Base-by-base conservation (phyloP, 1,284 basidiomycete species). In the Pascua guehoae region DNA sequence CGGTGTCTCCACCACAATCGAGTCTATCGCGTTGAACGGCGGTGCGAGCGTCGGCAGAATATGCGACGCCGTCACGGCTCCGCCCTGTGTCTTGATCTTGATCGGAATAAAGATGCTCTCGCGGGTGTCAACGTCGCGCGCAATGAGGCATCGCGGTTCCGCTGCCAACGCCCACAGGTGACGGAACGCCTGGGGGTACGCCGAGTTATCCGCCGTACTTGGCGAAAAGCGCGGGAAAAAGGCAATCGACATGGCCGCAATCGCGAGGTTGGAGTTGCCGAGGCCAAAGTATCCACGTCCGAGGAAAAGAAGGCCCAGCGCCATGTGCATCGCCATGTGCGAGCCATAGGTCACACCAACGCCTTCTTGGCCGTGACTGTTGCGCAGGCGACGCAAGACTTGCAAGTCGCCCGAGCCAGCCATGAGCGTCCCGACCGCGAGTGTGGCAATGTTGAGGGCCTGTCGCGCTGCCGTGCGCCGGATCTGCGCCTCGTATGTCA, bases 141-240 rank as follows among this genome's bases (percentile, higher is more conserved):
- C 90, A 41, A 94, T 84, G 12, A 98, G 81, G 71, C 94, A 94
- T 47, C 96, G 81, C 4, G 96, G 94, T 68, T 98, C 94, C 14
- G 90, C 87, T 1, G 96, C 96, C 41, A 98, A 80, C 2, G 89
- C 89, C 96, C 96, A 98, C 36, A 99, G 78, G 75, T 98, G 95
- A 5, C 96, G 85, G 61, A 94, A 85, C 0, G 93, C 91, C 73
- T 98, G 96, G 5, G 97, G 82, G 69, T 92, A 95, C 42, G 88
- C 86, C 59, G 88, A 88, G 77, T 96, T 96, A 69, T 98, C 94
- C 9, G 85, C 85, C 1, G 90, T 87, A 10, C 82, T 75, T 12
- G 85, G 81, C 14, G 91, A 85, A 70, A 90, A 91, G 12, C 89
- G 85, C 3, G 95, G 94, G 75, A 91, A 98, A 79, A 96, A 92